Base-by-base conservation (phyloP, 495 filamentous ascomycete genomes). In the Penicillium goetzii region DNA sequence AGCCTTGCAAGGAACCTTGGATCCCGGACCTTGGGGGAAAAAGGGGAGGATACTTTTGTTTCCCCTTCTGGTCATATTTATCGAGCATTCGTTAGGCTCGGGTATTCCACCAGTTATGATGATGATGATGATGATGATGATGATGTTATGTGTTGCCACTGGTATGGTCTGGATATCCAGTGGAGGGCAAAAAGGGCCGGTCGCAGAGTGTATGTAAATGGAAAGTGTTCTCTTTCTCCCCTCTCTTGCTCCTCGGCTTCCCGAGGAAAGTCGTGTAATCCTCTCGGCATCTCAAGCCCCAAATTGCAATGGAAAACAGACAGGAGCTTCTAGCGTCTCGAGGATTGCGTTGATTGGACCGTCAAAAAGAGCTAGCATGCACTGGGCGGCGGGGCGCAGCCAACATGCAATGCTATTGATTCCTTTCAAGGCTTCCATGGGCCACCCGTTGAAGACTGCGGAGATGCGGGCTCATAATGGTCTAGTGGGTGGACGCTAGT, bases 371-470 rank as follows among this genome's bases (percentile, higher is more conserved):
- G 11, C 33, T 60, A 26, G 15, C 58, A 56, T 38, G 30, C 30
- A n/a, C 50, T 21, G 56, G 19, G 36, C 30, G 53, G 14, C 50
- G 17, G 56, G 19, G 36, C 30, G 53, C 45, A 63, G 8, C 17
- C 34, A 34, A 30, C 25, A 51, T 28, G 43, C 43, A 47, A 23
- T 47, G 19, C 19, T 47, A 47, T 47, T 47, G 43, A 47, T 6
- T 47, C 43, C 21, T 47, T 10, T 4, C 6, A 47, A 17, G 12
- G 9, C 4, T 49, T 28, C 50, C 23, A 32, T 28, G 50, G 25
- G 45, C 32, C 34, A 23, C 26, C 53, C 63, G 47, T 61, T 58
- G 55, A 66, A 66, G 54, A 66, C 59, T 66, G 52, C 61, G 61
- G 65, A 68, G 52, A 57, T 49, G 47, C 25, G 32, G 41, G 36